A percentile compares a stretch with the other conserved stretches of the same genome.
These are phyloP conservation scores for Daldinia sp. DNA, from an alignment of 2,329 filamentous ascomycete species.

Conservation along the genomic window DNA sequence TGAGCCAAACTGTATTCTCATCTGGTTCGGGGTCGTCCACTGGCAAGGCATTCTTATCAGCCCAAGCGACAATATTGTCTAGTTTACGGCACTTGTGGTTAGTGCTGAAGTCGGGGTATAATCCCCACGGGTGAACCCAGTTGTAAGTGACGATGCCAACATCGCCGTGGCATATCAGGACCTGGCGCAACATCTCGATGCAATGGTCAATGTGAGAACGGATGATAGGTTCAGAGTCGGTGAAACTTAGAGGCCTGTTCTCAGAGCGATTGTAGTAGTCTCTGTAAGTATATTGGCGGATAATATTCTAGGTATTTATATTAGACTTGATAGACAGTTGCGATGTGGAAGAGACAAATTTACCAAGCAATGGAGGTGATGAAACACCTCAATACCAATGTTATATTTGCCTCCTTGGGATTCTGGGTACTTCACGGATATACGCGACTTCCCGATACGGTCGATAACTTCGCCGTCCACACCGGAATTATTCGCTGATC, in stretches of 20 bases:
- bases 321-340: background rate
- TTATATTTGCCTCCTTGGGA: slow-evolving; percentile 14
- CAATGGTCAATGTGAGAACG: slow-evolving; percentile 15
- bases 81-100: slow-evolving; percentile 16
- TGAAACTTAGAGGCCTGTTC: slow-evolving; percentile 2
- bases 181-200: slow-evolving; percentile 14
- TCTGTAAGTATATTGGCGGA: slow-evolving; percentile 15
- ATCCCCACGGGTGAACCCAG: slow-evolving; percentile 15
- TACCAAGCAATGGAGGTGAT: slow-evolving; percentile 20
- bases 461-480: slow-evolving; percentile 9
- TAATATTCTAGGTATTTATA: slow-evolving; percentile 6
- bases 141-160: slow-evolving; percentile 21
- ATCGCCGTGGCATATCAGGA: slow-evolving; percentile 7
- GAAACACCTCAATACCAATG: slow-evolving; percentile 16
- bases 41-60: slow-evolving; percentile 10
- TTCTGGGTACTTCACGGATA: slow-evolving; percentile 12
- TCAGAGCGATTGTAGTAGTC: slow-evolving; percentile 8
- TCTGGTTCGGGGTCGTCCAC: slow-evolving; percentile 12
- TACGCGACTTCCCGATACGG: slow-evolving; percentile 11
- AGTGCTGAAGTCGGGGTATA: slow-evolving; percentile 15
- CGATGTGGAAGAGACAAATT: background rate
- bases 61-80: slow-evolving; percentile 18
- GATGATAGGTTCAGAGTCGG: background rate
- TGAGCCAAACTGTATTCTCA: slow-evolving; percentile 11
- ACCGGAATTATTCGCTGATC: slow-evolving; percentile 7